Base-by-base conservation (phyloP, 768 basidiomycete genomes). In the Mycena filopes region DNA sequence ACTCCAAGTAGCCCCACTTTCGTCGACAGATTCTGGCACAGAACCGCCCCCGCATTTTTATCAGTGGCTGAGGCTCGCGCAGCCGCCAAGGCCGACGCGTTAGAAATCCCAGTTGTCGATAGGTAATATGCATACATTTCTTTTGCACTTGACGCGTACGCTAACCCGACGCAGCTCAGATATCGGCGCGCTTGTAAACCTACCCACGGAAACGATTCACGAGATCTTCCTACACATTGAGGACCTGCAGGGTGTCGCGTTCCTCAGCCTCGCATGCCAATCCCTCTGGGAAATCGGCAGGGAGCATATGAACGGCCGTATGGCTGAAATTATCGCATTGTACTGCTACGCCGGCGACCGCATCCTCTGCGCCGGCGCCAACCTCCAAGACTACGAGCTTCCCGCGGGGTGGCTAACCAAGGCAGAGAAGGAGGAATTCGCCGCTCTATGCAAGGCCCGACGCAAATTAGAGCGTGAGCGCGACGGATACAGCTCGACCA, bases 251-350 rank as follows among this genome's bases (percentile, higher is more conserved):
- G 61, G 55, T 20, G 12, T 63, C 26, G 8, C 41, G 5, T 55
- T 23, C 38, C 23, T 55, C 9, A 55, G 53, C 38, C 10, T 55
- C 18, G 47, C 45, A 12, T 55, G 61, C 46, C 61, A 63, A 38
- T 2, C 1, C 8, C 45, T 63, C 4, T 63, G 54, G 53, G 46
- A 41, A 13, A 49, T 63, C 15, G 61, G 43, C 6, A 12, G 61
- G n/a, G 13, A 38, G 11, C 20, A 54, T 7, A 29, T 63, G 12
- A 46, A 63, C n/a, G 20, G 29, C 25, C 46, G n/a, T 7, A 25
- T 55, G 10, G 45, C 36, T 7, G 26, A 7, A 1, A 9, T 38
- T 1, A 25, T 18, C 3, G 43, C 45, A 1, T 12, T 3, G 2
- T 33, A 11, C 10, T 54, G 33, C 12, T 62, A 53, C 23, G 36